Evolutionary conservation across 2,329 filamentous ascomycete genomes (phyloP), one percentile per base, ranked within the genome.

Genomic region (Penicillium hordei): DNA sequence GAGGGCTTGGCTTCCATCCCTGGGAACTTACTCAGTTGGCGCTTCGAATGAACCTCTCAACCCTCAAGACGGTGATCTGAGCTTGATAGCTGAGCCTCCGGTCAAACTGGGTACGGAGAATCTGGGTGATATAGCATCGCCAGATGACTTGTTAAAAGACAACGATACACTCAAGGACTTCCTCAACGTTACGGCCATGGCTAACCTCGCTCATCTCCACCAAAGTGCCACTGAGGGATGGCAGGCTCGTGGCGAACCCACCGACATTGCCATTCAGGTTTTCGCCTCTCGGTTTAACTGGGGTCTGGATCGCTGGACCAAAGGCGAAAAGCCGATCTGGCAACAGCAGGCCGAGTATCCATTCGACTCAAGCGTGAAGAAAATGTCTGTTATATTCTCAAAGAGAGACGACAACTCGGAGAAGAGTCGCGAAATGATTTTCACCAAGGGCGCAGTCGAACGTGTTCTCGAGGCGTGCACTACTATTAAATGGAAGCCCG

Each of bases 241-340:
- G 87, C 79, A 83, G 55, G 85, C 83, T 29, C 82, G 85, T 48
- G 87, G 86, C 42, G 86, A 89, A 62, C 86, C 86, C 0, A 90
- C 88, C 1, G 88, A 91, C 65, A 89, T 91, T 59, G 88, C 88
- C 1, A 88, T 91, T 45, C 87, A 90, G 64, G 88, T 91, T 0
- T 89, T 91, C 68, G 86, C 87, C 9, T 84, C 82, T 42, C 84
- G 88, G 13, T 91, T 91, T 69, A 77, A 84, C 55, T 85, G 84
- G 80, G 86, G 86, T 59, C 80, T 83, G 9, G 76, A 80, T 17
- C 75, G 76, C 9, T 81, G 83, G 63, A 81, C 80, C 0, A 75
- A 77, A 13, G 82, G 80, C 2, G 76, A 82, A 1, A 74, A 74
- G 4, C 76, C 82, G 0, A 66, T 77, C 29, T 88, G 84, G 84